Conservation (phyloP, 768 basidiomycete species). For the Amylocystis lapponica region DNA sequence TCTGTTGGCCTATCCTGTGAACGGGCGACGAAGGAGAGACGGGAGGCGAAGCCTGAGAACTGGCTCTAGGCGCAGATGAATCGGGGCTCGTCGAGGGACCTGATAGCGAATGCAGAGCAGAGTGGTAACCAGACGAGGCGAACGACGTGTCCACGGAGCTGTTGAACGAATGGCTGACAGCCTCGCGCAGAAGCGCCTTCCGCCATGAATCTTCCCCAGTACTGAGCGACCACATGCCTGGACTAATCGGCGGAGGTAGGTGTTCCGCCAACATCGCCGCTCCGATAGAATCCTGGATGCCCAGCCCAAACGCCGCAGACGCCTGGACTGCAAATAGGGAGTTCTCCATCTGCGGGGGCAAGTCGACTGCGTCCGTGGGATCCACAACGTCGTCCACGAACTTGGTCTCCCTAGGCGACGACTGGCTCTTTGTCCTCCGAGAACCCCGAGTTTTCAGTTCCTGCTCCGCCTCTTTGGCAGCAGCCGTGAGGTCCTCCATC, state of each 20-base stretch:
- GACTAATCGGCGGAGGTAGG: constrained; percentile 59
- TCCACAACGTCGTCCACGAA: constrained; percentile 62
- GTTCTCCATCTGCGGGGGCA: constrained; percentile 65
- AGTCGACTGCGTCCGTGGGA: constrained; percentile 78
- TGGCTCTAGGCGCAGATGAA: too few relatives aligned
- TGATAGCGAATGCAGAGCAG: neutral
- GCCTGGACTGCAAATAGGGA: constrained; percentile 69
- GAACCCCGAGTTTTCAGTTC: constrained; percentile 56
- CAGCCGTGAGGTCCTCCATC: constrained; percentile 62
- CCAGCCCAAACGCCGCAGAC: constrained; percentile 65
- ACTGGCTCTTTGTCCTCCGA: constrained; percentile 37
- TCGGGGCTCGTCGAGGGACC: neutral
- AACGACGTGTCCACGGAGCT: constrained; percentile 44
- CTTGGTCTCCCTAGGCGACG: constrained; percentile 32
- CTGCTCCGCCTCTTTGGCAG: constrained; percentile 71
- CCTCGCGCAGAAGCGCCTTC: constrained; percentile 68
- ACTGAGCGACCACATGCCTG: constrained; percentile 51
- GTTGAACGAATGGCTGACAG: constrained; percentile 71
- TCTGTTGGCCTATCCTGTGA: constrained; percentile 2
- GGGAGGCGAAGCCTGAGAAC: neutral
- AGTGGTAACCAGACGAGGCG: constrained; percentile 18
- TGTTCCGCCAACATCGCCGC: constrained; percentile 72
- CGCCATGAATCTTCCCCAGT: constrained; percentile 66
- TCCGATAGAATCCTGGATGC: constrained; percentile 69
- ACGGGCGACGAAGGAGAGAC: neutral